Evolutionary conservation across 768 basidiomycete species (phyloP).

Genomic region (Boletus rubescentipes): DNA sequence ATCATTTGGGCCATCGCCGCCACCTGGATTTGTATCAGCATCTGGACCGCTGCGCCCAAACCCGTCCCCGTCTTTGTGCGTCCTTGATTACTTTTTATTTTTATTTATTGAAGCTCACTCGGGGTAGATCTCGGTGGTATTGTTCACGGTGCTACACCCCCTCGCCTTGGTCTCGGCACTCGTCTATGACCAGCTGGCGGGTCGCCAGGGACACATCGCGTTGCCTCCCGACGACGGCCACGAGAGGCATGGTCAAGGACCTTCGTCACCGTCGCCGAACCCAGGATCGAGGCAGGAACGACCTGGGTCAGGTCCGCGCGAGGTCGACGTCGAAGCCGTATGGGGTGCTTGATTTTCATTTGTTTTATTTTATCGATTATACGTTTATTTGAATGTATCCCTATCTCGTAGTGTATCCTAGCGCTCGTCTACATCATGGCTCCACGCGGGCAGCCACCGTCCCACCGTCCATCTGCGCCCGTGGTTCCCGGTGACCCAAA

Average conservation of each 20-base stretch:
- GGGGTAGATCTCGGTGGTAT: constrained; percentile 53
- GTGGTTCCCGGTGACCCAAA: not conserved
- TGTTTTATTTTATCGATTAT: constrained; percentile 46
- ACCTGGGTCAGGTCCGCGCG: constrained; percentile 30
- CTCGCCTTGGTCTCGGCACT: constrained; percentile 50
- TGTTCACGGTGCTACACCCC: constrained; percentile 69
- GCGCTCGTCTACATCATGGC: too few species aligned
- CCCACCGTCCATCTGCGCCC: too few species aligned
- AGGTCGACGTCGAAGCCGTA: constrained; percentile 42
- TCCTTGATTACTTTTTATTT: constrained; percentile 9
- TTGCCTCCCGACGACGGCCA: constrained; percentile 41
- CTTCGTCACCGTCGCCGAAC: not conserved
- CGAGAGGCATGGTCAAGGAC: constrained; percentile 8
- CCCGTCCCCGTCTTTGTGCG: constrained; percentile 64
- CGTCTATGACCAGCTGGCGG: constrained; percentile 34
- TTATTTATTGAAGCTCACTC: not conserved
- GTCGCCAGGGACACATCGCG: constrained; percentile 37
- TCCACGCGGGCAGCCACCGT: too few species aligned
- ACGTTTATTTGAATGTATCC: too few species aligned
- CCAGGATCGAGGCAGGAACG: constrained; percentile 2
- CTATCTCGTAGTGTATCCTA: too few species aligned
- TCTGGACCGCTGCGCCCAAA: constrained; percentile 63
- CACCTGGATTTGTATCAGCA: constrained; percentile 67
- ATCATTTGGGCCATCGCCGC: constrained; percentile 75
- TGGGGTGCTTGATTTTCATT: constrained; percentile 39